Conservation (phyloP, 2,329 filamentous ascomycete species). For the Apiospora hydei region DNA sequence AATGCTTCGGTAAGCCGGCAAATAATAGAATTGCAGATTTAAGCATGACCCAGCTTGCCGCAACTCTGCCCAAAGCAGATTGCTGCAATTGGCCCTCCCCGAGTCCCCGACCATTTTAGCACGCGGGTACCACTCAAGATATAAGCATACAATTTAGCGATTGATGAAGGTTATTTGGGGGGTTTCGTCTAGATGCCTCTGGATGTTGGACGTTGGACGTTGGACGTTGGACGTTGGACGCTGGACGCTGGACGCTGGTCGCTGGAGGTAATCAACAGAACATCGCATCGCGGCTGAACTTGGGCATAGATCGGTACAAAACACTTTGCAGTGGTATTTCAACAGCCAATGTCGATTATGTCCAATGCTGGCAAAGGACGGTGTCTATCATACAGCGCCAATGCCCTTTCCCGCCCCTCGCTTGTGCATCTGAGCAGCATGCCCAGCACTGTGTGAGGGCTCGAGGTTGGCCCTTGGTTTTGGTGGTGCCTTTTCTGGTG, state of each 20-base stretch:
- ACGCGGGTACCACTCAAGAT: background rate
- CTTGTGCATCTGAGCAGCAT: background rate
- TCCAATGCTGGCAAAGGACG: background rate
- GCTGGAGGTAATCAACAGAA: background rate
- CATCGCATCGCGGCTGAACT: background rate
- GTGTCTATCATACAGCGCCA: conserved; percentile 7
- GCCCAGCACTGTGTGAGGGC: background rate
- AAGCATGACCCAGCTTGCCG: background rate
- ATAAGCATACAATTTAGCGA: conserved; percentile 19
- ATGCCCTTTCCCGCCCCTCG: background rate
- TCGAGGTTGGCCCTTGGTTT: background rate
- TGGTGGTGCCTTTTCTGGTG: background rate
- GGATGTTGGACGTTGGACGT: background rate
- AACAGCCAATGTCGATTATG: background rate
- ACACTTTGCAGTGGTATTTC: background rate
- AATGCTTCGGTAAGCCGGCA: background rate
- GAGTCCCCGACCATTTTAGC: background rate
- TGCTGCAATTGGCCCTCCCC: background rate
- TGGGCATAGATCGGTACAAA: background rate
- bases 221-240: background rate
- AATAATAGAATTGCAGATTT: conserved; percentile 9
- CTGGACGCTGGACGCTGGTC: background rate
- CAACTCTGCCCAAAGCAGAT: background rate
- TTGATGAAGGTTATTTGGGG: background rate
- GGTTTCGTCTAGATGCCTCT: background rate